These are phyloP conservation scores for Salvia splendens DNA, from an alignment of 257 asterid species.

Conservation along the genomic window DNA sequence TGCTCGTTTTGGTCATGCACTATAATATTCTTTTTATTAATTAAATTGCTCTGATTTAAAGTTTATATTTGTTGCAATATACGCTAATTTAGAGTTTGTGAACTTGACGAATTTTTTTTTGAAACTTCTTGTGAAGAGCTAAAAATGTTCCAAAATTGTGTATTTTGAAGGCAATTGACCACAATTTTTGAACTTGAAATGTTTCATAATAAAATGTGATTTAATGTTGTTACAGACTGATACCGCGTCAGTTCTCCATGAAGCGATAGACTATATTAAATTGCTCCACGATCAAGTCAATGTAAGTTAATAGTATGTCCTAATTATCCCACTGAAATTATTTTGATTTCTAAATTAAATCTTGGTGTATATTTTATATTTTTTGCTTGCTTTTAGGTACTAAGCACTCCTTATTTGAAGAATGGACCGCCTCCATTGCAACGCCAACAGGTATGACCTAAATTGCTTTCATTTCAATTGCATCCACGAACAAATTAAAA, in stretches of 20 bases:
- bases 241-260: conserved; percentile 63
- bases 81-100: too few relatives aligned
- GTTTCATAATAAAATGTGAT: not conserved
- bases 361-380: conserved; percentile 7
- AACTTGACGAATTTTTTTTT: too few relatives aligned
- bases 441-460: conserved; percentile 39
- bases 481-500: not conserved
- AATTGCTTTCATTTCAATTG: not conserved
- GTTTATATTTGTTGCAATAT: too few relatives aligned
- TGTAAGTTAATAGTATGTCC: conserved; percentile 38
- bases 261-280: conserved; percentile 55
- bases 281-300: conserved; percentile 59
- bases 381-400: conserved; percentile 34
- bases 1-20: too few relatives aligned
- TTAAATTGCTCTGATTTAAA: too few relatives aligned
- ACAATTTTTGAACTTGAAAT: not conserved
- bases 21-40: too few relatives aligned
- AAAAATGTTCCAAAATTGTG: too few relatives aligned
- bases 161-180: too few relatives aligned
- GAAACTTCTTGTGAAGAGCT: too few relatives aligned
- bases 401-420: conserved; percentile 45
- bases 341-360: not conserved
- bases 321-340: conserved; percentile 17
- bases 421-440: conserved; percentile 38
- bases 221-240: conserved; percentile 45